Conservation (phyloP, 768 basidiomycete genomes). For the Cubamyces lactineus region DNA sequence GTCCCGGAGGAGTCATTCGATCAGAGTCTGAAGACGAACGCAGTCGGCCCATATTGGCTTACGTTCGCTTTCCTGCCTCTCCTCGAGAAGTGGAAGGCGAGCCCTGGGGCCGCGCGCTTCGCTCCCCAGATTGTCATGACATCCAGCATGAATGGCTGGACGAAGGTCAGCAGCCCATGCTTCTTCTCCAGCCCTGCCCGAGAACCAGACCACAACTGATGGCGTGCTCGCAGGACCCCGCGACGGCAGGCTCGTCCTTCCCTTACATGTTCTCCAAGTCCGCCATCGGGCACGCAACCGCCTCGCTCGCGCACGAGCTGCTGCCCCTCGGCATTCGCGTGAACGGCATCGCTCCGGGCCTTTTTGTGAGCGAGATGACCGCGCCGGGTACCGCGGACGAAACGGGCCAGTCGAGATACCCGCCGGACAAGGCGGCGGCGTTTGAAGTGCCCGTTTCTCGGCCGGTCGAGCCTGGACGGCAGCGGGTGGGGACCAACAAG, state of each 20-base stretch:
- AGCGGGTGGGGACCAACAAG: conserved; percentile 37
- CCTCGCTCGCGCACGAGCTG: conserved; percentile 50
- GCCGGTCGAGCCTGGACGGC: conserved; percentile 22
- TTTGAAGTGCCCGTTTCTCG: conserved; percentile 43
- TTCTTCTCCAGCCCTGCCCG: not conserved
- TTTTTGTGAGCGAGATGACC: conserved; percentile 39
- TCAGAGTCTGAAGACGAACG: conserved; percentile 42
- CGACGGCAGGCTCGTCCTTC: conserved; percentile 44
- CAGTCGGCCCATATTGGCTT: conserved; percentile 55
- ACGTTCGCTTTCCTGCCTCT: conserved; percentile 60
- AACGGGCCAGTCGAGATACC: conserved; percentile 29
- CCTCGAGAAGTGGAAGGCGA: conserved; percentile 49
- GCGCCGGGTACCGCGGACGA: conserved; percentile 34
- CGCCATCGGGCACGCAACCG: conserved; percentile 50
- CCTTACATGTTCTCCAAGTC: conserved; percentile 54
- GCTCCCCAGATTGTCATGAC: conserved; percentile 54
- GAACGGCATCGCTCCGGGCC: conserved; percentile 50
- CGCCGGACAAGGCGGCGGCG: conserved; percentile 17
- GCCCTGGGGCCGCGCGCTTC: conserved; percentile 37
- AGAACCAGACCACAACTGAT: not conserved
- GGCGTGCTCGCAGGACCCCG: conserved; percentile 39
- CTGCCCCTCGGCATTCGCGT: conserved; percentile 51
- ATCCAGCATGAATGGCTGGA: conserved; percentile 56
- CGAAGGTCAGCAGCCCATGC: conserved; percentile 38
- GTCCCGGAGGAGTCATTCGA: conserved; percentile 43